A percentile compares a stretch with the other conserved stretches of the same genome.
Evolutionary conservation across 2,329 filamentous ascomycete genomes (phyloP).

Genomic region (Bipolaris gigantea): DNA sequence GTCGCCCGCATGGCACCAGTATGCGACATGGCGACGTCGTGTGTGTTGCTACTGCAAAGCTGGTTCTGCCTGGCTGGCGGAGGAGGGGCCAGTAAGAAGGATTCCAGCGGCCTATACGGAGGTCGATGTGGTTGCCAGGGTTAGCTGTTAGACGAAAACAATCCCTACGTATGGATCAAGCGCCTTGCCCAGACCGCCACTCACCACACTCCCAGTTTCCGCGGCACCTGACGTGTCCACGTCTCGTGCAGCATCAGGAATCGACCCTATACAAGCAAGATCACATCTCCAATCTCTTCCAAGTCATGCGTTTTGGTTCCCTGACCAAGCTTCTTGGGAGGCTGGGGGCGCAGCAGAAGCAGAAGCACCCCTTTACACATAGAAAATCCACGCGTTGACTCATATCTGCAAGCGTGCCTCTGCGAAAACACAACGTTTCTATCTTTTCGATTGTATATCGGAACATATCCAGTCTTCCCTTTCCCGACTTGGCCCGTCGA

Average conservation of each 20-base stretch:
- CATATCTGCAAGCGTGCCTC: background rate
- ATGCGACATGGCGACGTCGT: conserved; percentile 56
- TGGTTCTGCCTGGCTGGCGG: conserved; percentile 26
- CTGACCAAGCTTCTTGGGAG: background rate
- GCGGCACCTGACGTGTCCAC: conserved; percentile 2
- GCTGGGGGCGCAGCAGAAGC: background rate
- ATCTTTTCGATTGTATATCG: background rate
- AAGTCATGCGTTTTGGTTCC: background rate
- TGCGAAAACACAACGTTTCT: background rate
- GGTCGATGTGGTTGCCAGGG: conserved; percentile 31
- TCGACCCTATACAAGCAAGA: background rate
- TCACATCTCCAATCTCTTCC: background rate
- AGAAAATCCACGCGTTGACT: background rate
- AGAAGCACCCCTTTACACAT: background rate
- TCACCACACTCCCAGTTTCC: conserved; percentile 3
- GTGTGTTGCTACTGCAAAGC: conserved; percentile 19
- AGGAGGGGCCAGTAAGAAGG: conserved; percentile 22
- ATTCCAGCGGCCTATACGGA: conserved; percentile 19
- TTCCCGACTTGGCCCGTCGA: background rate
- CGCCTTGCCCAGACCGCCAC: conserved; percentile 19
- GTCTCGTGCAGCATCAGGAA: background rate
- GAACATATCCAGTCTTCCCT: background rate
- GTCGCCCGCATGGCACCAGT: conserved; percentile 70
- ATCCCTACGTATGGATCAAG: conserved; percentile 14
- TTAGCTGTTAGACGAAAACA: conserved; percentile 25